Conservation (phyloP, 352 stramenopile species). For the Thraustochytrium sp. region DNA sequence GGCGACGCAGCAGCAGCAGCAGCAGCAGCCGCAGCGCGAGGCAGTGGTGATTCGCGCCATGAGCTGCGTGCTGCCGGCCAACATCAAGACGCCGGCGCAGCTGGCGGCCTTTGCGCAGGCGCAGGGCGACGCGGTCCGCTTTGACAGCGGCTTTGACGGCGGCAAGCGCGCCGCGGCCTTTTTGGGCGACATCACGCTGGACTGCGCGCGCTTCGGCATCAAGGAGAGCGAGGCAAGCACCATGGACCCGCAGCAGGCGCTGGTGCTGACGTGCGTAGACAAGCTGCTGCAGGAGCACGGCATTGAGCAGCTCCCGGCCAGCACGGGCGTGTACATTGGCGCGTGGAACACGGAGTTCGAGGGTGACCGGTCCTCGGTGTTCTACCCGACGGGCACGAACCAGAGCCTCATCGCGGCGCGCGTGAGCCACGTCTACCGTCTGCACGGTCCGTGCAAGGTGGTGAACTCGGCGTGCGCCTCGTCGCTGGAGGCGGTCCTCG, state of each 20-base stretch:
- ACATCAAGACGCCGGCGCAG: conserved; percentile 16
- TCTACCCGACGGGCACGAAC: conserved; percentile 42
- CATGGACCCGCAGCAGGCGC: conserved; percentile 56
- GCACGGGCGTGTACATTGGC: conserved; percentile 53
- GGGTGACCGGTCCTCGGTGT: conserved; percentile 24
- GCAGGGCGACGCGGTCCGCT: conserved; percentile 30
- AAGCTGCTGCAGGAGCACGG: conserved; percentile 43
- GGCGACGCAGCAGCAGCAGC: neutral
- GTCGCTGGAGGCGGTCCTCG: conserved; percentile 35
- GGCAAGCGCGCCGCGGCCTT: conserved; percentile 43
- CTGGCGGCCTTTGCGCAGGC: neutral
- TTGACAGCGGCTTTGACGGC: conserved; percentile 2
- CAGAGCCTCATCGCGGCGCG: neutral
- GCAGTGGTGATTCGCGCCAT: conserved; percentile 24
- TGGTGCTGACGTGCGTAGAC: conserved; percentile 51
- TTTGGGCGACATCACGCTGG: conserved; percentile 47
- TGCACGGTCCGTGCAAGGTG: conserved; percentile 47
- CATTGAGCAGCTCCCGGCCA: conserved; percentile 39
- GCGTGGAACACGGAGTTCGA: conserved; percentile 49
- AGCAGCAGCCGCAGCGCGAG: neutral
- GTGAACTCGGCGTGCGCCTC: conserved; percentile 34
- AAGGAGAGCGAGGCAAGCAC: conserved; percentile 35
- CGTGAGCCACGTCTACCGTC: conserved; percentile 39
- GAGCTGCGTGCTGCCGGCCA: conserved; percentile 22
- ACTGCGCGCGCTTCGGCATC: conserved; percentile 51